Evolutionary conservation across 208 protist genomes (phyloP).

Genomic region (Wallacemonas sp.): DNA sequence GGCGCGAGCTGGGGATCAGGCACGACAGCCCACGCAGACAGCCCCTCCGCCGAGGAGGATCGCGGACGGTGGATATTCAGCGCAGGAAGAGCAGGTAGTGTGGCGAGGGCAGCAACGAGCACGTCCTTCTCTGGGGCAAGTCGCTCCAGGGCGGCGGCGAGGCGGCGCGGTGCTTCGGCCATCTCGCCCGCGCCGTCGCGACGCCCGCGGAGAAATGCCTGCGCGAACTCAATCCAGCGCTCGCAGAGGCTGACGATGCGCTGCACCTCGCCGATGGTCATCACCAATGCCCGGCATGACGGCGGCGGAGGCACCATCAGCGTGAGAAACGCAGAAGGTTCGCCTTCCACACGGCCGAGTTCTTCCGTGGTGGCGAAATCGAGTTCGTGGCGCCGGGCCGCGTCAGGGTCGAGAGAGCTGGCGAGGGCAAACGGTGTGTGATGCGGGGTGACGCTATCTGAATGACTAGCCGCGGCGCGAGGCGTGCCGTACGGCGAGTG

Average conservation of each 20-base stretch:
- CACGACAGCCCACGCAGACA: not conserved
- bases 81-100: not conserved
- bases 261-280: slow-evolving; percentile 24
- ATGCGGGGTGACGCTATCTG: slow-evolving; percentile 3
- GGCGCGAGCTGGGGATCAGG: not conserved
- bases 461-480: not conserved
- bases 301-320: slow-evolving; percentile 32
- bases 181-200: slow-evolving; percentile 1
- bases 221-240: slow-evolving; percentile 28
- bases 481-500: slow-evolving; percentile 12
- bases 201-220: slow-evolving; percentile 20
- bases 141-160: slow-evolving; percentile 3
- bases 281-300: slow-evolving; percentile 26
- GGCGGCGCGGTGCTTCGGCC: not conserved
- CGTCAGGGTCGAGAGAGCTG: not conserved
- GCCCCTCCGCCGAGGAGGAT: not conserved
- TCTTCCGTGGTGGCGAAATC: slow-evolving; percentile 22
- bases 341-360: slow-evolving; percentile 19
- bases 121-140: slow-evolving; percentile 17
- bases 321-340: slow-evolving; percentile 27
- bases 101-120: not conserved
- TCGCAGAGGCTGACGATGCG: slow-evolving; percentile 25
- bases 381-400: not conserved
- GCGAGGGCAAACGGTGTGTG: not conserved
- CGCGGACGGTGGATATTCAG: not conserved